Evolutionary conservation across 176 grass and related monocot species (phyloP), one percentile per base, ranked within the genome.

Genomic region (Musa beccarii): DNA sequence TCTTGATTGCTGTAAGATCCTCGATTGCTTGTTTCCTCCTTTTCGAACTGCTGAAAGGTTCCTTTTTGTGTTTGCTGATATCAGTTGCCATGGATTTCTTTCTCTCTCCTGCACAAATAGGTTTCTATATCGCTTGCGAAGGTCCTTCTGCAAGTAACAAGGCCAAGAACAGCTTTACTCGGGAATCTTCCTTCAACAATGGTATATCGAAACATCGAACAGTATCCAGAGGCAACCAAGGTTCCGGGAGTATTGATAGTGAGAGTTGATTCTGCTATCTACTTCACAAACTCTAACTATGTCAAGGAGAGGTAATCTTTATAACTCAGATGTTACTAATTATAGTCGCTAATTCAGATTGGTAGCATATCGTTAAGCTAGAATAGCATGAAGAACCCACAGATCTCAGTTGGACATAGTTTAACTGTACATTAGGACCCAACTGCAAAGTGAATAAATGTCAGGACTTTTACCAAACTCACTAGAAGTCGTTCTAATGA

Each of bases 271-370:
- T 99, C 95, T 75, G 86, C 95, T 63, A 89, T 99, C 62, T 99
- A 99, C 71, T 99, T 98, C 72, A 84, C 95, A 78, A 99, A 99
- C 69, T 99, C 95, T 10, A 99, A 94, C 59, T 99, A 99, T 82
- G 83, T 99, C 70, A 80, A 78, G 26, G 95, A 99, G 83, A 87
- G 95, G 95, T 92, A 90, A 74, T 28, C 11, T 56, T 29, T 20
- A 1, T 3, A 17, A 10, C 11, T 50, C 10, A 26, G 10, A 25
- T 21, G 2, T 15, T 19, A n/a, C 8, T 2, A 51, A 20, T 20
- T 15, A 70, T 69, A 6, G 43, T 70, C 14, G 24, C 14, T 61
- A 20, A n/a, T 61, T 20, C 57, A 19, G 29, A 34, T 34, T 34
- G 29, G 29, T 34, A 34, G 29, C 3, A 34, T 0, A 34, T 34